These are phyloP conservation scores for Curvularia lunata DNA, from an alignment of 2,329 filamentous ascomycete species.

Conservation along the genomic window DNA sequence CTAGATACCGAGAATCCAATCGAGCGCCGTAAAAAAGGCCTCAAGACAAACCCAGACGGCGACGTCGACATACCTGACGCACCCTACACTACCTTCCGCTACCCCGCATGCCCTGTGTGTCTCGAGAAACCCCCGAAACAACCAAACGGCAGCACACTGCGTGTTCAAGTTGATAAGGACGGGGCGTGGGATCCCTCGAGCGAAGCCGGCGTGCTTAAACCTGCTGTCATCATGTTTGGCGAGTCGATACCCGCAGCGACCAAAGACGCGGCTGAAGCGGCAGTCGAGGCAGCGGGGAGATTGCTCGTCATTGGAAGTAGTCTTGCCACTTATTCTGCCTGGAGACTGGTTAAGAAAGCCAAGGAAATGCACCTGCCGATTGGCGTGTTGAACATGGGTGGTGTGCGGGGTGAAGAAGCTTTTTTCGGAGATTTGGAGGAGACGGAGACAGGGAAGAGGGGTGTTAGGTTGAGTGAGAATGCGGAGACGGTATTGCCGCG, in stretches of 20 bases:
- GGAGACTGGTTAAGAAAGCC: constrained; percentile 84
- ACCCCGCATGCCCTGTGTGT: constrained; percentile 86
- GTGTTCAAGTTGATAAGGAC: constrained; percentile 75
- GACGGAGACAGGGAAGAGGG: constrained; percentile 44
- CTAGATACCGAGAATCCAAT: constrained; percentile 77
- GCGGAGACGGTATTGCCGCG: constrained; percentile 48
- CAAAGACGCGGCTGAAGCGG: constrained; percentile 77
- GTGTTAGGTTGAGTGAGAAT: constrained; percentile 50
- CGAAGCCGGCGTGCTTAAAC: constrained; percentile 80
- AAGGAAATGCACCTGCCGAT: constrained; percentile 84
- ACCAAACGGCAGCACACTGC: constrained; percentile 56
- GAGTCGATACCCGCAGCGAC: constrained; percentile 76
- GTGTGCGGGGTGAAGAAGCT: constrained; percentile 77
- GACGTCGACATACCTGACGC: constrained; percentile 89
- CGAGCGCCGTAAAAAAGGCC: constrained; percentile 69
- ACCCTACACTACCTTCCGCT: constrained; percentile 87
- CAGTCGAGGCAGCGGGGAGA: constrained; percentile 74
- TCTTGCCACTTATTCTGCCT: constrained; percentile 93
- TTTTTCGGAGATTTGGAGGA: constrained; percentile 68
- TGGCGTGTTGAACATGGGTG: constrained; percentile 86
- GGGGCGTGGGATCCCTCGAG: constrained; percentile 70
- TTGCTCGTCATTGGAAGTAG: constrained; percentile 86
- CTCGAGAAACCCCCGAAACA: constrained; percentile 68
- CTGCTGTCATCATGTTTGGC: constrained; percentile 95
- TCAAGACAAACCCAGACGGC: constrained; percentile 90